Base-by-base conservation (phyloP, 208 protist genomes). In the Crithidia acanthocephali region DNA sequence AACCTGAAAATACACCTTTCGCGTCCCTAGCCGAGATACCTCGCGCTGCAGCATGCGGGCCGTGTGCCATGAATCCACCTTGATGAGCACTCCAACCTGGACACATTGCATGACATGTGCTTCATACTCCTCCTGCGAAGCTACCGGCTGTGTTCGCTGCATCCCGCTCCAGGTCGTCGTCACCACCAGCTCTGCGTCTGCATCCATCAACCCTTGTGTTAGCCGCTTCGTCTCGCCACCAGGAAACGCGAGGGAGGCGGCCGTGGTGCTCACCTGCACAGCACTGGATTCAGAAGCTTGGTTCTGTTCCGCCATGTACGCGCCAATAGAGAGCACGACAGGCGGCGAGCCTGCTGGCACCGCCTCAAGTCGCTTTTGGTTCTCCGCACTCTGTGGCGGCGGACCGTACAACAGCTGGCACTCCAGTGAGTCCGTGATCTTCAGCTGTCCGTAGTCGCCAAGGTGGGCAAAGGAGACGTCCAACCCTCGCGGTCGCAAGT, bases 11-110 rank as follows among this genome's bases (percentile, higher is more conserved):
- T 66, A 69, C 1, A 97, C 80, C 37, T 87, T 86, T 16, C 79
- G 66, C 22, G 92, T 97, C 16, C 87, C 88, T 20, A 89, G 75
- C 0, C 87, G 81, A 16, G 66, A 55, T n/a, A 88, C 55, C 59
- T 95, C 88, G 35, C 92, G 85, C 51, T 69, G 55, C 10, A 97
- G 75, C 84, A 97, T 86, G 45, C 92, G 84, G 32, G 85, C 90
- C 20, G 80, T 93, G 70, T 97, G 90, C 86, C 90, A 97, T 28
- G 83, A 87, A 73, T 97, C 92, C 40, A 97, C 92, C 60, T 95
- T 95, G 23, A 97, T 77, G 51, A 97, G 79, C 58, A 97, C 84
- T 51, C 90, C 90, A 10, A 97, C 71, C 32, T 97, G 90, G 15
- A 90, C 74, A 74, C 89, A 93, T 44, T 86, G 80, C 48, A 71